Evolutionary conservation across 2,329 filamentous ascomycete species (phyloP), one percentile per base, ranked within the genome.

Genomic region (Sclerotiophoma versabilis): DNA sequence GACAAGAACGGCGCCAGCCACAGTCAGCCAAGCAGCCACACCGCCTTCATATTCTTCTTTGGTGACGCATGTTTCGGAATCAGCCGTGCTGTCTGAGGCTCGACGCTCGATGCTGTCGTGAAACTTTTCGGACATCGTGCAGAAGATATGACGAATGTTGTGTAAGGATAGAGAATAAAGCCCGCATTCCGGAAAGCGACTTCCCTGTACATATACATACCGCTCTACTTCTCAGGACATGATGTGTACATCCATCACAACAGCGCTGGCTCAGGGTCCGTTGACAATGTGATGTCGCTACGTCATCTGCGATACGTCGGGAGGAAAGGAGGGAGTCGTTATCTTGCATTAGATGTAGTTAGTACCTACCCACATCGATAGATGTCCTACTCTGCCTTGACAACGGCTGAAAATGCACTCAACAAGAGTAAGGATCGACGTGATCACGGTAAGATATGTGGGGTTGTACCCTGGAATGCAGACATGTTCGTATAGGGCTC

Each of bases 1-100:
- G 23, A 73, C 66, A 10, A 74, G 68, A 19, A 69, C 70, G 5
- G 69, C 71, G n/a, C 75, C 75, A 2, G 65, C 29, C 4, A 77
- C 69, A 5, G 70, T 73, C 6, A 75, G 59, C 73, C 71, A 76
- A 14, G 72, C 58, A 26, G 49, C 54, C 42, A 43, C 37, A 12
- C 45, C 54, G 33, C 60, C 60, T n/a, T 64, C 72, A 17, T 30
- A 26, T 44, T 38, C 22, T 30, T 49, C 43, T 27, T 62, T 61
- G 64, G 42, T 15, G 25, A 48, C 14, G 62, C 67, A 54, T 36
- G 71, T 65, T 47, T 75, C 71, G 37, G 62, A 49, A 30, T 62
- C 57, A 3, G 33, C 51, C 32, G 42, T 58, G 45, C 52, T 61
- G n/a, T 60, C 47, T 25, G 60, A 51, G 37, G 47, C 37, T 39